These are phyloP conservation scores for Cystobasidiaceae sp. DNA, from an alignment of 1,284 basidiomycete genomes.

Conservation along the genomic window DNA sequence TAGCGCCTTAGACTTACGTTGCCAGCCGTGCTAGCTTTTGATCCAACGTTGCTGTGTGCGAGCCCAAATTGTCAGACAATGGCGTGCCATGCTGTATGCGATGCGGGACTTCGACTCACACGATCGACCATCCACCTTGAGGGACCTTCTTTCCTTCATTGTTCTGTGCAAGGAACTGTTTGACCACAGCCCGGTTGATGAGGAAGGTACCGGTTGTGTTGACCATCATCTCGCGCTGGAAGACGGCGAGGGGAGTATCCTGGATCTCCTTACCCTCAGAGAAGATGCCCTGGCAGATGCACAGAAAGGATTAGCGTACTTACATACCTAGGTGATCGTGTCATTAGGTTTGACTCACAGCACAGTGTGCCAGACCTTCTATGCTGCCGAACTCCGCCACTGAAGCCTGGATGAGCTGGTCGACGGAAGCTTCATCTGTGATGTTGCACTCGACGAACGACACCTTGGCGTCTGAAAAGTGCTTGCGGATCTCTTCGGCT, in stretches of 20 bases:
- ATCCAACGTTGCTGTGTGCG: constrained; percentile 24
- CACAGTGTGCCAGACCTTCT: constrained; percentile 28
- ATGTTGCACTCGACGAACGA: constrained; percentile 11
- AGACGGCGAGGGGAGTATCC: constrained; percentile 12
- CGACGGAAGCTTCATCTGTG: constrained; percentile 20
- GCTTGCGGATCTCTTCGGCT: constrained; percentile 3
- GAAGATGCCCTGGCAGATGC: constrained; percentile 23
- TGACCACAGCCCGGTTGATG: constrained; percentile 20
- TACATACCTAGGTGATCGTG: no score
- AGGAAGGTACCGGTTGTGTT: constrained; percentile 31
- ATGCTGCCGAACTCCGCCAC: not conserved
- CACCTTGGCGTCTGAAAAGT: not conserved
- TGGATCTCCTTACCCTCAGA: constrained; percentile 22
- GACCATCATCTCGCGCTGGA: constrained; percentile 27
- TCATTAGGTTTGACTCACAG: no score
- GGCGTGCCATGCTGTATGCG: not conserved
- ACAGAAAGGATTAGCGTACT: no score
- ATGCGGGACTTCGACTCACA: not conserved
- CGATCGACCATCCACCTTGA: constrained; percentile 27
- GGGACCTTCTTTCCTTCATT: constrained; percentile 10
- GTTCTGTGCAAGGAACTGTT: constrained; percentile 18
- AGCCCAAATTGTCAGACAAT: not conserved
- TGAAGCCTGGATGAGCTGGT: not conserved
- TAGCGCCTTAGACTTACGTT: not conserved
- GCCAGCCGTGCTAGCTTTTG: constrained; percentile 29